phyloP scores from a whole-genome alignment of 2,329 filamentous ascomycete genomes.

The Pestalotiopsis sp. region DNA sequence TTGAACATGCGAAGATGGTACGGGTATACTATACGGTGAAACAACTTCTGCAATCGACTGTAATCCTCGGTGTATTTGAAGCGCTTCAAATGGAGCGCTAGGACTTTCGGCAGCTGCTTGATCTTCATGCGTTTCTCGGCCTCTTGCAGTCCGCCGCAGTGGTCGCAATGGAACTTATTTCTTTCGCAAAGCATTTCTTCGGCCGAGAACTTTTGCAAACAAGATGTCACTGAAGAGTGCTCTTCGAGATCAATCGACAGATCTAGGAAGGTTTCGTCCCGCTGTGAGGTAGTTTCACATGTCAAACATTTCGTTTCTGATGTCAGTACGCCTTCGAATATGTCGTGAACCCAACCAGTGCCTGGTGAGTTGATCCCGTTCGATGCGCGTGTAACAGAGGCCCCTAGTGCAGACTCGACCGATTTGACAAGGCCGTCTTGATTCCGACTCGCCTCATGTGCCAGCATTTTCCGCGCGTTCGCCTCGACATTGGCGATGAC shows the following conservation, averaged over 20 bases:
- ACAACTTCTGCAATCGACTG: constrained; percentile 91
- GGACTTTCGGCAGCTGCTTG: constrained; percentile 86
- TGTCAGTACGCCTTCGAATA: constrained; percentile 92
- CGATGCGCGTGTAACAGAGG: constrained; percentile 34
- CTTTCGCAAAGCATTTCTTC: constrained; percentile 98
- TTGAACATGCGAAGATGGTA: constrained; percentile 97
- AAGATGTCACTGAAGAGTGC: constrained; percentile 94
- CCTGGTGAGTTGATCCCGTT: constrained; percentile 59
- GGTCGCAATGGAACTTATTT: constrained; percentile 99
- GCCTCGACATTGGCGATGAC: constrained; percentile 92
- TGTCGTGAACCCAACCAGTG: constrained; percentile 91
- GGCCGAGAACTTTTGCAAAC: constrained; percentile 91
- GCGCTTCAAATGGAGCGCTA: constrained; percentile 91
- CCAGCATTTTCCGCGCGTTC: constrained; percentile 70
- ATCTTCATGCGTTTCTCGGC: constrained; percentile 99
- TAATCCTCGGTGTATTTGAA: constrained; percentile 99
- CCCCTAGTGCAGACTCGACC: constrained; percentile 47
- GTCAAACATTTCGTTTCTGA: constrained; percentile 97
- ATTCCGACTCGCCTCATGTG: constrained; percentile 44
- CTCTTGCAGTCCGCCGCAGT: constrained; percentile 93
- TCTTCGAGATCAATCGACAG: constrained; percentile 94
- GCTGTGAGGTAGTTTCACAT: constrained; percentile 91
- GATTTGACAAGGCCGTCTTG: constrained; percentile 53
- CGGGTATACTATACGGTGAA: constrained; percentile 95
- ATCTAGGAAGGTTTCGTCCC: constrained; percentile 95